A percentile compares a stretch with the other conserved stretches of the same genome.
phyloP scores from a whole-genome alignment of 129 eudicot species.

The Arctium minus region DNA sequence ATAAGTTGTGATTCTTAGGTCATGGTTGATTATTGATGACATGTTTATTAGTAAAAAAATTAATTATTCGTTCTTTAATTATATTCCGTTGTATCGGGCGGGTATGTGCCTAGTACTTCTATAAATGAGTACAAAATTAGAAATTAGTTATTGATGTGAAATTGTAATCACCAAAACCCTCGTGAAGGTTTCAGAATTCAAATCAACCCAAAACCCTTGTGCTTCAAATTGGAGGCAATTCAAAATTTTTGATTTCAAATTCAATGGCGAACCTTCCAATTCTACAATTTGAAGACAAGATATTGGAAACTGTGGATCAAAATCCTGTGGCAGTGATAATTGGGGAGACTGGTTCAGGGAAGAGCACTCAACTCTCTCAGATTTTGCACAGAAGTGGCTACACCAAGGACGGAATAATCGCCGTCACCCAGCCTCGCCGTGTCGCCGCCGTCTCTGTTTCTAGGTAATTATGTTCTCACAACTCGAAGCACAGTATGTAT shows the following conservation, averaged over 20 bases:
- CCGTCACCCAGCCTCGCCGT: constrained; percentile 98
- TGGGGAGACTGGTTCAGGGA: constrained; percentile 93
- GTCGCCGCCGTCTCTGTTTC: constrained; percentile 94
- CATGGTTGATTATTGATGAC: too few relatives aligned
- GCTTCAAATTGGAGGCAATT: not conserved
- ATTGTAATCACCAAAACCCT: not conserved
- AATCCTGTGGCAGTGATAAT: constrained; percentile 75
- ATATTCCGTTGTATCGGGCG: too few relatives aligned
- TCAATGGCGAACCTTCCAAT: constrained; percentile 68
- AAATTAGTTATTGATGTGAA: not conserved
- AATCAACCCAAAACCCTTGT: constrained; percentile 9
- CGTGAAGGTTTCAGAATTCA: not conserved
- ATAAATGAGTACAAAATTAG: too few relatives aligned
- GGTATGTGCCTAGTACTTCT: too few relatives aligned
- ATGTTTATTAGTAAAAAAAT: too few relatives aligned
- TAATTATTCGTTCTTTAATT: too few relatives aligned
- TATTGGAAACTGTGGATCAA: constrained; percentile 49
- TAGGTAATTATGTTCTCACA: constrained; percentile 25
- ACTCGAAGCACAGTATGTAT: not conserved
- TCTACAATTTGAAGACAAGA: constrained; percentile 80
- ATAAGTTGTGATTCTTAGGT: too few relatives aligned
- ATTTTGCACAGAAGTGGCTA: constrained; percentile 76
- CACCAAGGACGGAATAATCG: constrained; percentile 64
- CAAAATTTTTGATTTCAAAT: not conserved
- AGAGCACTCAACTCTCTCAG: constrained; percentile 97